These are phyloP conservation scores for Rauvolfia tetraphylla DNA, from an alignment of 257 asterid genomes.

Conservation along the genomic window DNA sequence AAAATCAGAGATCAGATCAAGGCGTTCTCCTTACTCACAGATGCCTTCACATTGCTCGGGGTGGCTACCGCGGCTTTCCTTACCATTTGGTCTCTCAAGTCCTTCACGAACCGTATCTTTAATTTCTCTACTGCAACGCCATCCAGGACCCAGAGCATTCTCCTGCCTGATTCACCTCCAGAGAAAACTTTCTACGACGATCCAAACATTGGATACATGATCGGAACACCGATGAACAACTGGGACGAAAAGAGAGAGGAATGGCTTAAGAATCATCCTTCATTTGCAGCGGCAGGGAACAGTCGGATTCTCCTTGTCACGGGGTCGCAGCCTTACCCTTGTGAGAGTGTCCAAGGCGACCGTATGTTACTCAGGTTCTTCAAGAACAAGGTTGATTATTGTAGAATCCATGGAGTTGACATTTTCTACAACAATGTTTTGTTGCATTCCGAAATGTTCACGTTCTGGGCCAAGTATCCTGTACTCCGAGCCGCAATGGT, in stretches of 20 bases:
- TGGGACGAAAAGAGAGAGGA: slow-evolving; percentile 22
- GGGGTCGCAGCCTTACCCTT: slow-evolving; percentile 28
- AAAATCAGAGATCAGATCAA: neutral
- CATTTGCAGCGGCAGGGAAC: neutral
- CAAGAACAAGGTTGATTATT: slow-evolving; percentile 91
- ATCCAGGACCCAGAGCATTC: neutral
- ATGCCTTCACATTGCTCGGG: neutral
- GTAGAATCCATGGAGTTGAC: slow-evolving; percentile 79
- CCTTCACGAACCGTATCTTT: neutral
- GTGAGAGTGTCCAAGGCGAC: slow-evolving; percentile 47
- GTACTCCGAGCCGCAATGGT: slow-evolving; percentile 82
- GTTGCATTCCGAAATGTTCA: slow-evolving; percentile 73
- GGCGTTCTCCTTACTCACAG: neutral
- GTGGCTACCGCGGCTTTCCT: neutral
- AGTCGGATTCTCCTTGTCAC: slow-evolving; percentile 16
- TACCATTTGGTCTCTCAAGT: neutral
- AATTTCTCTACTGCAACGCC: neutral
- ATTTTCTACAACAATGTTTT: slow-evolving; percentile 77
- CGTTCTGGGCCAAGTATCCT: slow-evolving; percentile 92
- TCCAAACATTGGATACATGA: neutral
- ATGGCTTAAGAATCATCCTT: slow-evolving; percentile 19
- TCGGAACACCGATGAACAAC: neutral
- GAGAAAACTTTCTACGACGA: neutral
- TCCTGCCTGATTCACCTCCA: neutral
- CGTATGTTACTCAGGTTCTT: slow-evolving; percentile 62